Evolutionary conservation across 805 yeast species (phyloP).

Genomic region (Ogataea haglerorum): DNA sequence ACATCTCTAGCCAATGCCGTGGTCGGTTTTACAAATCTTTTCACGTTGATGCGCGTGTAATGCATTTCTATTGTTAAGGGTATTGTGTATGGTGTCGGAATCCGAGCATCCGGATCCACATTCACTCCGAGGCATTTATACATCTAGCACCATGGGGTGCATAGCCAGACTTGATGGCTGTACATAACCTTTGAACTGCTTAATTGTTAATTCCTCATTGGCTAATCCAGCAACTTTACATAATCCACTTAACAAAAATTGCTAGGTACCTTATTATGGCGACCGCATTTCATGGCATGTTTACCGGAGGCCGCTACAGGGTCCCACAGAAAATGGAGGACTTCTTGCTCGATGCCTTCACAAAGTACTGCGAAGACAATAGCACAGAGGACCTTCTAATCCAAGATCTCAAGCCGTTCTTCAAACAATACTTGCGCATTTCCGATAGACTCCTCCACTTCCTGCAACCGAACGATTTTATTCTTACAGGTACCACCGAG

Average conservation of each 20-base stretch:
- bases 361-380: slow-evolving; percentile 36
- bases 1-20: slow-evolving; percentile 17
- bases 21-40: slow-evolving; percentile 12
- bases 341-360: slow-evolving; percentile 40
- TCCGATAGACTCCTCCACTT: slow-evolving; percentile 29
- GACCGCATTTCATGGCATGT: slow-evolving; percentile 20
- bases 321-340: slow-evolving; percentile 45
- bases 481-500: slow-evolving; percentile 37
- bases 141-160: neutral
- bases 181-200: neutral
- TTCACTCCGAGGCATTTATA: slow-evolving; percentile 8
- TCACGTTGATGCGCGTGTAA: neutral
- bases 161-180: neutral
- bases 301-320: slow-evolving; percentile 18
- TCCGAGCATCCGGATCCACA: slow-evolving; percentile 1
- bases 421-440: slow-evolving; percentile 28
- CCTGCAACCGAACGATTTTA: slow-evolving; percentile 30
- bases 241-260: neutral
- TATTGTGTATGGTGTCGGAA: slow-evolving; percentile 5
- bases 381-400: slow-evolving; percentile 36
- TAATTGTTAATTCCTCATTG: neutral
- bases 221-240: neutral
- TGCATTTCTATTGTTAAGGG: neutral
- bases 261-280: neutral
- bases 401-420: slow-evolving; percentile 30